These are phyloP conservation scores for Teratosphaeria destructans DNA, from an alignment of 2,329 filamentous ascomycete species.

Conservation along the genomic window DNA sequence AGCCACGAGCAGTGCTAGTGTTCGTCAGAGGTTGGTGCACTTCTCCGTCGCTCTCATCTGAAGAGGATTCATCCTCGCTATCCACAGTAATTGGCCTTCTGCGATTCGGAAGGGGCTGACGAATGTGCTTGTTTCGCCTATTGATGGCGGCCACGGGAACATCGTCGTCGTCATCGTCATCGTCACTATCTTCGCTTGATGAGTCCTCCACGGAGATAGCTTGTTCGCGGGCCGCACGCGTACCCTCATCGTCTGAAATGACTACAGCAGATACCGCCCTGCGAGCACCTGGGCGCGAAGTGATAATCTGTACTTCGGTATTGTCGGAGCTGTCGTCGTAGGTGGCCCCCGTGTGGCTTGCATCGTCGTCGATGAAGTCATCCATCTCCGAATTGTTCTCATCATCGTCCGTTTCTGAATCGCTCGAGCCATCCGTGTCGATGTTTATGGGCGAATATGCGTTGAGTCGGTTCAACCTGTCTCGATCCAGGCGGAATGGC, in stretches of 20 bases:
- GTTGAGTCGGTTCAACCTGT: not conserved
- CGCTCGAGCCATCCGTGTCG: constrained; percentile 3
- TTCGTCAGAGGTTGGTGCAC: not conserved
- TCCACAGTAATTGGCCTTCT: not conserved
- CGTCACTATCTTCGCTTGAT: constrained; percentile 2
- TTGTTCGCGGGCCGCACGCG: not conserved
- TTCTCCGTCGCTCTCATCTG: not conserved
- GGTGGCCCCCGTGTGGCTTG: not conserved
- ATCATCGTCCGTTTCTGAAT: constrained; percentile 7
- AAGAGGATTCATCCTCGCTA: not conserved
- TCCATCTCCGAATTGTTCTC: constrained; percentile 12
- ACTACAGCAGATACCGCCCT: constrained; percentile 5
- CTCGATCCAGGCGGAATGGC: not conserved
- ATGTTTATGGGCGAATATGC: not conserved
- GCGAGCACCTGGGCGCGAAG: not conserved
- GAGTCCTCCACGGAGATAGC: constrained; percentile 4
- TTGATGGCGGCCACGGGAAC: not conserved
- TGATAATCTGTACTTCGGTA: constrained; percentile 1
- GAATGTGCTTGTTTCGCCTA: not conserved
- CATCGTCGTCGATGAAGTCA: constrained; percentile 10
- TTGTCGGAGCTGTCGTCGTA: constrained; percentile 3
- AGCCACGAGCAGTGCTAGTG: not conserved
- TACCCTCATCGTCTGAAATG: constrained; percentile 14
- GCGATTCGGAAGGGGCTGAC: not conserved
- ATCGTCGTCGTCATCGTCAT: not conserved